Conservation (phyloP, 2,329 filamentous ascomycete species). For the Penicillium sp. region DNA sequence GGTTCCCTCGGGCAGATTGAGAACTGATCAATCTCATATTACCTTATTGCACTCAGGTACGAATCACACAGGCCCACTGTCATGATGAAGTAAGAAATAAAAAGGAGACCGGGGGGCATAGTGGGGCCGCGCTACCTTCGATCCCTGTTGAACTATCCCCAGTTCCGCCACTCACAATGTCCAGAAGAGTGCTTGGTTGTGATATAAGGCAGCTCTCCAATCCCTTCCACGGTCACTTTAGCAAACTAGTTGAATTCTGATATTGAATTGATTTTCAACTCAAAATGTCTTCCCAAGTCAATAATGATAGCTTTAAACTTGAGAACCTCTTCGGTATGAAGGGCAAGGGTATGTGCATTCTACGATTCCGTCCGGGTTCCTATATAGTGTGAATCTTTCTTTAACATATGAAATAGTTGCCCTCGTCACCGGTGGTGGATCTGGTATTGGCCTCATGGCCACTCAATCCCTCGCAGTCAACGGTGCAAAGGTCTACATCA, state of each 20-base stretch:
- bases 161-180: background rate
- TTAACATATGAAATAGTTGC: slow-evolving; percentile 45
- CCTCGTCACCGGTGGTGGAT: slow-evolving; percentile 64
- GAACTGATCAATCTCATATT: background rate
- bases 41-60: background rate
- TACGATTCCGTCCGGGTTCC: slow-evolving; percentile 4
- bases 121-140: background rate
- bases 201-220: background rate
- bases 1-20: background rate
- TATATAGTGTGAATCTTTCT: background rate
- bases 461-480: slow-evolving; percentile 62
- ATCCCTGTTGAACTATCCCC: slow-evolving; percentile 5
- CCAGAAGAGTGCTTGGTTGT: background rate
- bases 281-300: slow-evolving; percentile 20
- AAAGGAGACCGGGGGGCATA: background rate
- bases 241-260: background rate
- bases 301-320: slow-evolving; percentile 6
- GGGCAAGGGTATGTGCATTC: slow-evolving; percentile 1
- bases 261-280: background rate
- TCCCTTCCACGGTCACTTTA: background rate
- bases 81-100: background rate
- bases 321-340: slow-evolving; percentile 7
- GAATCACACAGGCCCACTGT: background rate
- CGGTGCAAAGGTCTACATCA: slow-evolving; percentile 65
- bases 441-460: slow-evolving; percentile 69